phyloP scores from a whole-genome alignment of 148 eudicot species.

The Rhododendron vialii region DNA sequence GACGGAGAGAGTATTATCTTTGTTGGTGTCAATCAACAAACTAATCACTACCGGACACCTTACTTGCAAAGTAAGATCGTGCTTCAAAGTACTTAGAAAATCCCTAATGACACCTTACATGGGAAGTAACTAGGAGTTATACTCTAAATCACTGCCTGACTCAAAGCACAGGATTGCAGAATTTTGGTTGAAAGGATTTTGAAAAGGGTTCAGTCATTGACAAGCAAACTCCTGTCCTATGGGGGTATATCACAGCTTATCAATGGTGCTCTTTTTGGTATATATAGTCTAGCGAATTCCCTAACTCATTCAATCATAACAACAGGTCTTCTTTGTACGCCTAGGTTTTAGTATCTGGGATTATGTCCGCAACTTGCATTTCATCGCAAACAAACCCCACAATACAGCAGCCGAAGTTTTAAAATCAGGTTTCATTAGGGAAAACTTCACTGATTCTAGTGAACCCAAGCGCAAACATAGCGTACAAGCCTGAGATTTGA shows the following conservation, averaged over 20 bases:
- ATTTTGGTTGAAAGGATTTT: neutral
- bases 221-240: neutral
- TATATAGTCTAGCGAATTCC: too few species aligned
- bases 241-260: neutral
- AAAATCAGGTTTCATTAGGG: neutral
- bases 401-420: neutral
- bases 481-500: neutral
- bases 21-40: too few species aligned
- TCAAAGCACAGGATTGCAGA: neutral
- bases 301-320: too few species aligned
- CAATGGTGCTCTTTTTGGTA: neutral
- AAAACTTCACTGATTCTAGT: neutral
- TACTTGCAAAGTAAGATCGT: too few species aligned
- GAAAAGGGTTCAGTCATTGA: neutral
- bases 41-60: too few species aligned
- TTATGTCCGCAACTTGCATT: too few species aligned
- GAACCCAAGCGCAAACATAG: neutral
- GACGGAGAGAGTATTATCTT: too few species aligned
- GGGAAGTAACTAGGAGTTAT: neutral
- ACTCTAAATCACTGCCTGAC: neutral
- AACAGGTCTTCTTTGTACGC: too few species aligned
- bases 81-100: neutral
- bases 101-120: neutral
- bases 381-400: neutral
- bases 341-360: neutral